phyloP scores from a whole-genome alignment of 2,329 filamentous ascomycete species.

The Annulohypoxylon truncatum region DNA sequence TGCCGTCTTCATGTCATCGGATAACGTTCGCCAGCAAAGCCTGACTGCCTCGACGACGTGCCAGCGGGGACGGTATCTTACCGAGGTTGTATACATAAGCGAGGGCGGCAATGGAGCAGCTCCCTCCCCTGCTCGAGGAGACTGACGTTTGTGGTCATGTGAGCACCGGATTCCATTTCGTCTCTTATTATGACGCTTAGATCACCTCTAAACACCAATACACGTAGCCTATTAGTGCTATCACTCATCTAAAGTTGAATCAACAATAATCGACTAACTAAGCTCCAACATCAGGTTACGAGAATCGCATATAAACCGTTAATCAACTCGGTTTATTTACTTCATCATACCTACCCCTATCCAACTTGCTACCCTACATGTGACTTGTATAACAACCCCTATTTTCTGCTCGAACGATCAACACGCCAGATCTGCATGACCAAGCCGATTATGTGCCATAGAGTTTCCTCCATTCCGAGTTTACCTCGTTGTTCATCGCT shows the following conservation, averaged over 20 bases:
- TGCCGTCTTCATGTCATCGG: constrained; percentile 11
- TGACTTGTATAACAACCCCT: background rate
- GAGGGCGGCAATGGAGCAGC: constrained; percentile 9
- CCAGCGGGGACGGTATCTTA: background rate
- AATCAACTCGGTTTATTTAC: background rate
- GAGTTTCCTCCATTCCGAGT: background rate
- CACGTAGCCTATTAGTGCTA: constrained; percentile 4
- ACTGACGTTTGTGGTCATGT: constrained; percentile 17
- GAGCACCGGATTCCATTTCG: constrained; percentile 3
- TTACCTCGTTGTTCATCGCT: background rate
- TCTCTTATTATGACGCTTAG: constrained; percentile 4
- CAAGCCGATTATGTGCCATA: background rate
- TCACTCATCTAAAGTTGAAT: background rate
- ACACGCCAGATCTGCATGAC: constrained; percentile 18
- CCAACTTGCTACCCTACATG: background rate
- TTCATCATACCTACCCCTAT: background rate
- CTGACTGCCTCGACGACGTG: background rate
- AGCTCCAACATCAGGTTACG: background rate
- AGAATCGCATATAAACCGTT: background rate
- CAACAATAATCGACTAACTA: background rate
- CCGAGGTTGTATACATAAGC: constrained; percentile 9
- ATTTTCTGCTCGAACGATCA: constrained; percentile 15
- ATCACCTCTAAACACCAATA: background rate
- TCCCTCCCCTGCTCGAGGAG: background rate
- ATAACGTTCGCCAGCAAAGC: background rate